Percentiles rank a stretch among this genome's conserved stretches.
Evolutionary conservation across 306 rosid species (phyloP).

Genomic region (Glycine latifolia): DNA sequence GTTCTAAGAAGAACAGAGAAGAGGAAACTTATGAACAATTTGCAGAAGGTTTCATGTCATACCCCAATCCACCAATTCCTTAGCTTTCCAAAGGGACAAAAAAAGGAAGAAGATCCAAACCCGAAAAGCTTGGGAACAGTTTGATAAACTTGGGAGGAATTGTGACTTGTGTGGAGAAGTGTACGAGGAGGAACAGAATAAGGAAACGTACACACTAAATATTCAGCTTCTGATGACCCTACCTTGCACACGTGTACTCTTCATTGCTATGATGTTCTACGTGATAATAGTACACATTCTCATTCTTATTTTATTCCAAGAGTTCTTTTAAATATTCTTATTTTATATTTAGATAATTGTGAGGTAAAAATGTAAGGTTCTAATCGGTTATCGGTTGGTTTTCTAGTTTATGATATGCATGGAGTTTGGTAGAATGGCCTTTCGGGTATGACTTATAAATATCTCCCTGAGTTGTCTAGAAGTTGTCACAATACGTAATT

Average conservation of each 20-base stretch:
- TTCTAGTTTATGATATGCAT: neutral
- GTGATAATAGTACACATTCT: neutral
- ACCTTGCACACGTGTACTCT: slow-evolving; percentile 45
- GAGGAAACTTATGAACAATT: slow-evolving; percentile 17
- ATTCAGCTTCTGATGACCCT: slow-evolving; percentile 42
- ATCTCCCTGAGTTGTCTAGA: neutral
- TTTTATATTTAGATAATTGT: neutral
- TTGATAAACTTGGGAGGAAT: slow-evolving; percentile 10
- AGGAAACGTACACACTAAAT: slow-evolving; percentile 43
- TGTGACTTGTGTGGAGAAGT: slow-evolving; percentile 6
- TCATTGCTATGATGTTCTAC: neutral
- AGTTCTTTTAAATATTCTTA: neutral
- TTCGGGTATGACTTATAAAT: no score
- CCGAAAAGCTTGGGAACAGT: slow-evolving; percentile 35
- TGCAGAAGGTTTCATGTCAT: slow-evolving; percentile 21
- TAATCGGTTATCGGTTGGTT: neutral
- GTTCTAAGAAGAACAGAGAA: slow-evolving; percentile 35
- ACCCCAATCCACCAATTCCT: slow-evolving; percentile 13
- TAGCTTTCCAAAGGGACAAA: neutral
- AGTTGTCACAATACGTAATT: neutral
- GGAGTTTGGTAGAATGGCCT: neutral
- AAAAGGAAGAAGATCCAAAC: slow-evolving; percentile 27
- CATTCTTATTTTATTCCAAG: neutral
- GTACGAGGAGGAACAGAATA: slow-evolving; percentile 39
- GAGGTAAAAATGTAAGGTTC: neutral